Base-by-base conservation (phyloP, 2,329 filamentous ascomycete species). In the Colletotrichum graminicola region DNA sequence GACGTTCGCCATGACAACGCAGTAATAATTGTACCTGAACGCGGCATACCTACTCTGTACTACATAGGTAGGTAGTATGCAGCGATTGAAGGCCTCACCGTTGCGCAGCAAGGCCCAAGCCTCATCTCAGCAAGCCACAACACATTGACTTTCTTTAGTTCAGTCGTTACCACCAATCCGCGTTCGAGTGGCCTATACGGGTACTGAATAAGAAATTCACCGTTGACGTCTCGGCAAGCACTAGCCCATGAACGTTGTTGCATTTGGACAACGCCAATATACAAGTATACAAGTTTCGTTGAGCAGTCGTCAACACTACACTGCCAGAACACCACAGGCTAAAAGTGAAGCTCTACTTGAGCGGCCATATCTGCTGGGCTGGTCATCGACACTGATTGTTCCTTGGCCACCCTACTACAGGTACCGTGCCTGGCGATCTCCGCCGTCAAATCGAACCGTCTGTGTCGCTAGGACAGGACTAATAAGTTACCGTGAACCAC, bases 161-260 rank as follows among this genome's bases (percentile, higher is more conserved):
- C 57, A 18, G n/a, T 29, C n/a, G 21, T 59, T 32, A 23, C 32
- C 29, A 36, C 59, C 18, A 29, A 45, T 55, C 52, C 23, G 18
- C 29, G 16, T 68, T 60, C 52, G 57, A 59, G 59, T 32, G 59
- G 14, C 23, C 43, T 34, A 23, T 1, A n/a, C n/a, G n/a, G n/a
- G n/a, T n/a, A 47, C 32, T 43, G 57, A 57, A 45, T 60, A 45
- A 68, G 65, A 63, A 65, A 64, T 49, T 55, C 51, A 21, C 63
- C 43, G 52, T 32, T 68, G 59, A 66, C 45, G 32, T 63, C 68
- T 64, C 63, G 45, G 65, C 52, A 68, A 54, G 64, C 39, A 60
- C 59, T 54, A 68, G 52, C 59, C 52, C 43, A 36, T 60, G 23
- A 52, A 29, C 32, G 32, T 61, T 61, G 39, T 3, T 32, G n/a